These are phyloP conservation scores for Trichoderma atroviride DNA, from an alignment of 2,329 filamentous ascomycete species.

Conservation along the genomic window DNA sequence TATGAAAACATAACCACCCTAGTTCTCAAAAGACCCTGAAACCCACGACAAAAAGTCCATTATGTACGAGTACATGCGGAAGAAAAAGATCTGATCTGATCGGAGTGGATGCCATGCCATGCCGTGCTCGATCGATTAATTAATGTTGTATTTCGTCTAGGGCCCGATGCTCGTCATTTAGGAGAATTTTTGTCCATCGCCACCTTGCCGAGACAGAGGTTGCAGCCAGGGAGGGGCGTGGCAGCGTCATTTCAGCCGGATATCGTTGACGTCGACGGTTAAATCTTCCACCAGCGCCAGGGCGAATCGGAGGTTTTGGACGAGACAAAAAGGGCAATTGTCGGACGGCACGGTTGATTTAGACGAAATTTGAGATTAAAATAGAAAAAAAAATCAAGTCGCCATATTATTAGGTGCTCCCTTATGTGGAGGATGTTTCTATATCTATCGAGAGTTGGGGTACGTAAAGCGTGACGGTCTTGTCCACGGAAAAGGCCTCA, in stretches of 20 bases:
- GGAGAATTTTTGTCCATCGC: slow-evolving; percentile 12
- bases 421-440: slow-evolving; percentile 25
- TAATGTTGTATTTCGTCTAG: slow-evolving; percentile 11
- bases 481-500: slow-evolving; percentile 49
- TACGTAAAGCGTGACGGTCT: slow-evolving; percentile 54
- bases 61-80: background rate
- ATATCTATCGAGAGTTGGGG: slow-evolving; percentile 43
- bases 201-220: slow-evolving; percentile 4
- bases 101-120: slow-evolving; percentile 15
- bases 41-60: background rate
- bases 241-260: slow-evolving; percentile 9
- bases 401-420: slow-evolving; percentile 20
- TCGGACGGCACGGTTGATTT: background rate
- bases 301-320: background rate
- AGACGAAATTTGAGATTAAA: background rate
- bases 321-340: background rate
- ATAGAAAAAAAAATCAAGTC: background rate
- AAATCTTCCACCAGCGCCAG: slow-evolving; percentile 1
- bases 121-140: slow-evolving; percentile 19
- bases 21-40: background rate
- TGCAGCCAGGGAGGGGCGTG: slow-evolving; percentile 5
- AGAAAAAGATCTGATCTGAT: slow-evolving; percentile 7
- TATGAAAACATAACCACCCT: background rate
- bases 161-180: background rate
- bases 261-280: background rate